Base-by-base conservation (phyloP, 441 rosid genomes). In the Populus tomentosa region DNA sequence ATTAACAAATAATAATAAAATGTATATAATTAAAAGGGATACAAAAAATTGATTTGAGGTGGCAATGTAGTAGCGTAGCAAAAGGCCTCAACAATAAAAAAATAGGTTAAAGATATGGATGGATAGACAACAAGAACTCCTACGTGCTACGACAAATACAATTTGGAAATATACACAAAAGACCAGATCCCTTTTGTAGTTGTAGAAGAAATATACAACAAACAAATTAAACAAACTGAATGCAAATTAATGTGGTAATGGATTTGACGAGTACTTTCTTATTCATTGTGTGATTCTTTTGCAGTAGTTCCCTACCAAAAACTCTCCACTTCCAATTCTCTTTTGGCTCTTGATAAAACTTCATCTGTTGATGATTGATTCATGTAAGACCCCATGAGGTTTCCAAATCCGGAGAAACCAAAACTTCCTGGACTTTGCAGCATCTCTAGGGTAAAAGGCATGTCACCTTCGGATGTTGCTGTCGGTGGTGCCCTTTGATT, bases 251-350 rank as follows among this genome's bases (percentile, higher is more conserved):
- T 65, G 35, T 32, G 35, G 65, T 72, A 82, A 75, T 85, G 74
- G 84, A 63, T 78, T 61, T 23, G 65, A 61, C 40, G 24, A 75
- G 6, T 14, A 14, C 38, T 74, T 71, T 16, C 70, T 80, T 78
- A 61, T 75, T 81, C 59, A 28, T 40, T 23, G 65, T 14, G 69
- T n/a, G 28, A 20, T 14, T 14, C 6, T 23, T 23, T 40, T n/a
- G n/a, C 9, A 16, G 46, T 14, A 62, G 59, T 28, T 42, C 20
- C 42, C 74, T 14, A 88, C 94, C 7, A 89, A 61, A 77, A 89
- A 89, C 71, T 75, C 3, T 92, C 93, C 28, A 89, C 94, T 67
- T 88, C 86, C 16, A 89, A 88, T 69, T 92, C 94, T 56, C 90
- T 91, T 78, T 90, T 90, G 24, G 92, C 71, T 71, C 83, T 80